Evolutionary conservation across 1,284 basidiomycete genomes (phyloP).

Genomic region (Mrakiaceae sp.): DNA sequence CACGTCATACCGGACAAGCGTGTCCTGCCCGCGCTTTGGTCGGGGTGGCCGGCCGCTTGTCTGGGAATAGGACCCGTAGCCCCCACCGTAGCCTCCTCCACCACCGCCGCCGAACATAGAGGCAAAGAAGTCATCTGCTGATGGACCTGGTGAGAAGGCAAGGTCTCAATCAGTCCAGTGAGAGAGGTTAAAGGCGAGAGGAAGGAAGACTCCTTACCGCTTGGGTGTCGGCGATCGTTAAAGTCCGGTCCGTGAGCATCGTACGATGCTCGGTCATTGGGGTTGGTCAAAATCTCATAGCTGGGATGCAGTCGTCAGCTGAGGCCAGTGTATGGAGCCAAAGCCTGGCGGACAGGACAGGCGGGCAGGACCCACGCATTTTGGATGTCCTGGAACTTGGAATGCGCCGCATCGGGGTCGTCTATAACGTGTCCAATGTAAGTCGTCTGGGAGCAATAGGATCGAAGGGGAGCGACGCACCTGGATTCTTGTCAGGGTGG

Average conservation of each 20-base stretch:
- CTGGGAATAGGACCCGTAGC: too few species aligned
- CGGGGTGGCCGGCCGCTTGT: slow-evolving; percentile 24
- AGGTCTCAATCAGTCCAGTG: slow-evolving; percentile 23
- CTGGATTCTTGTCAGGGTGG: slow-evolving; percentile 53
- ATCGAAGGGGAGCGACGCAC: slow-evolving; percentile 21
- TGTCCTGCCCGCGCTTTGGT: slow-evolving; percentile 47
- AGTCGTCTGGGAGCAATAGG: neutral
- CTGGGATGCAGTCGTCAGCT: slow-evolving; percentile 34
- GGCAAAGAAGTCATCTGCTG: slow-evolving; percentile 60
- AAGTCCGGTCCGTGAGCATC: slow-evolving; percentile 64
- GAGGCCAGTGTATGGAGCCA: slow-evolving; percentile 5
- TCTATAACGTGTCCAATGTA: slow-evolving; percentile 35
- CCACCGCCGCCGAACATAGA: slow-evolving; percentile 54
- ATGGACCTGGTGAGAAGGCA: slow-evolving; percentile 37
- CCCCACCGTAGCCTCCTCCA: slow-evolving; percentile 28
- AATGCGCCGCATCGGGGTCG: slow-evolving; percentile 57
- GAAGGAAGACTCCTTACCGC: slow-evolving; percentile 5
- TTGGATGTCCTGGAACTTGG: slow-evolving; percentile 75
- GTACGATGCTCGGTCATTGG: slow-evolving; percentile 64
- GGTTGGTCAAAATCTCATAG: slow-evolving; percentile 75
- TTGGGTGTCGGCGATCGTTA: slow-evolving; percentile 35
- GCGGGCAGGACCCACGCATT: slow-evolving; percentile 51
- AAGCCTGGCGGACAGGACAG: neutral
- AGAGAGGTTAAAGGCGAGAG: too few species aligned
- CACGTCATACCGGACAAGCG: slow-evolving; percentile 69